Conservation (phyloP, 2,329 filamentous ascomycete species). For the Elsinoe perseae region DNA sequence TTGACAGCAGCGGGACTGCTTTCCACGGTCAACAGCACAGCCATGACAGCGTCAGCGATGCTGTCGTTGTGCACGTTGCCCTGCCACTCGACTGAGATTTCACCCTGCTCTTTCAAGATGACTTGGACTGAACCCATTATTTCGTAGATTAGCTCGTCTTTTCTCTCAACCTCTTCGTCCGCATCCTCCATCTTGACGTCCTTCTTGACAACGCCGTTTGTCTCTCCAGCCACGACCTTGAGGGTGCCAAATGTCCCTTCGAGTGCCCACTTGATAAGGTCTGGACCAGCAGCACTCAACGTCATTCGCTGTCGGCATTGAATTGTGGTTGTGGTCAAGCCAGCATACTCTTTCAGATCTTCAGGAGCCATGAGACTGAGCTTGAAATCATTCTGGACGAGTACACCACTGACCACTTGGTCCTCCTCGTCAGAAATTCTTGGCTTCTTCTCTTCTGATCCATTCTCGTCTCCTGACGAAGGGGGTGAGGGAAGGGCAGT, state of each 20-base stretch:
- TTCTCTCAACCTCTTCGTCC: constrained; percentile 27
- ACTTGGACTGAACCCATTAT: constrained; percentile 90
- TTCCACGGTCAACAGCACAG: constrained; percentile 84
- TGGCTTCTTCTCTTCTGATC: constrained; percentile 24
- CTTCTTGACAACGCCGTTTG: constrained; percentile 28
- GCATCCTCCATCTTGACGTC: constrained; percentile 27
- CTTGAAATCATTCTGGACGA: constrained; percentile 97
- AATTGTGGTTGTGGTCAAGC: constrained; percentile 91
- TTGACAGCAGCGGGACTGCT: constrained; percentile 92
- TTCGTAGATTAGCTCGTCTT: constrained; percentile 46
- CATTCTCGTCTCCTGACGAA: constrained; percentile 39
- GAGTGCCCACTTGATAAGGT: constrained; percentile 86
- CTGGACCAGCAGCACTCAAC: constrained; percentile 78
- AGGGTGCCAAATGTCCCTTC: constrained; percentile 90
- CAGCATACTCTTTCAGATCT: constrained; percentile 90
- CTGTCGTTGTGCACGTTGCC: constrained; percentile 96
- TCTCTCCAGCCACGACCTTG: constrained; percentile 37
- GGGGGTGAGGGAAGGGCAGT: constrained; percentile 28
- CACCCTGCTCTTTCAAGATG: constrained; percentile 49
- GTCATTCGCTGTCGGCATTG: constrained; percentile 85
- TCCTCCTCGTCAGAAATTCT: constrained; percentile 43
- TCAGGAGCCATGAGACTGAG: constrained; percentile 94
- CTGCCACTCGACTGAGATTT: constrained; percentile 92
- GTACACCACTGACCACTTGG: constrained; percentile 72
- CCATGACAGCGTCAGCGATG: constrained; percentile 95